phyloP scores from a whole-genome alignment of 2,329 filamentous ascomycete species.

The Ceratocystis variospora region DNA sequence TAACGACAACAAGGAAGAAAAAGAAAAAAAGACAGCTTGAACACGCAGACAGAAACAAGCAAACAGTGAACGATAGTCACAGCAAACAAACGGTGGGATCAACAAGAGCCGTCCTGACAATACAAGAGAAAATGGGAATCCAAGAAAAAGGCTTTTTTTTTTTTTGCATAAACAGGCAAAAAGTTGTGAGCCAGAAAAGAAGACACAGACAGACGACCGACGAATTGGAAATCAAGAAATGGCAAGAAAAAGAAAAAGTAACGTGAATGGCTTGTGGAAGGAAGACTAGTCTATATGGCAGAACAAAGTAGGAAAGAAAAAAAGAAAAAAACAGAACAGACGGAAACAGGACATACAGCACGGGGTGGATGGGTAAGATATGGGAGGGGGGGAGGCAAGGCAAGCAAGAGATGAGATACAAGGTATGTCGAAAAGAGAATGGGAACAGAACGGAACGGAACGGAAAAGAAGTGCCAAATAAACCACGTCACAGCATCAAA shows the following conservation, averaged over 20 bases:
- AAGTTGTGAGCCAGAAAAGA: neutral
- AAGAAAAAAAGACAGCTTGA: neutral
- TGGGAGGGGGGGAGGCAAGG: no score
- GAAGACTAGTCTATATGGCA: neutral
- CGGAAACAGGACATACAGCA: no score
- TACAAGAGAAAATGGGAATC: neutral
- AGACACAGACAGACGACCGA: neutral
- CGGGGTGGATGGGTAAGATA: no score
- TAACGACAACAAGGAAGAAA: conserved; percentile 19
- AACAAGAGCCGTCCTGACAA: no score
- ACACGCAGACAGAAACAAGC: neutral
- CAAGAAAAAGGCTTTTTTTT: neutral
- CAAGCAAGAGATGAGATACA: neutral
- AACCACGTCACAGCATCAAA: neutral
- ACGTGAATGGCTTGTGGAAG: neutral
- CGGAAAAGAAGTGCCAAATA: neutral
- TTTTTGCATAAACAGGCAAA: neutral
- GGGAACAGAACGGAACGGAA: neutral
- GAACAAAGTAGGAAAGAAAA: neutral
- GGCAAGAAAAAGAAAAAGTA: neutral
- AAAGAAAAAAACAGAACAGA: neutral
- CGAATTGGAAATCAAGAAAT: neutral
- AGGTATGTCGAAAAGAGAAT: conserved; percentile 15
- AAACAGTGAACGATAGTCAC: no score
- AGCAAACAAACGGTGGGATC: no score